Base-by-base conservation (phyloP, 2,329 filamentous ascomycete species). In the Aspergillus pseudoterreus region DNA sequence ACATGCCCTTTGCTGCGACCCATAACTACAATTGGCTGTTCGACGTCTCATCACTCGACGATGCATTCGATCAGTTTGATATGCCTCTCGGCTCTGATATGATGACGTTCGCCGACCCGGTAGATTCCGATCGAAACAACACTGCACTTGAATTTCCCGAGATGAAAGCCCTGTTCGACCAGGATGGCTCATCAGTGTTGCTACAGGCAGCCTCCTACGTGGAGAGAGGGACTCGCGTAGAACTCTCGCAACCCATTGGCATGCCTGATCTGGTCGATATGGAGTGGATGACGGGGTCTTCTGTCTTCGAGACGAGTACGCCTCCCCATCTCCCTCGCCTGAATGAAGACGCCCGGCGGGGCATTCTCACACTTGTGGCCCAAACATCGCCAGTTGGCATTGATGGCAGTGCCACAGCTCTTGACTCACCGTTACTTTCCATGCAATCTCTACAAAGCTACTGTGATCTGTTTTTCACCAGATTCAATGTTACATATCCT, bases 11-110 rank as follows among this genome's bases (percentile, higher is more conserved):
- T 63, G 84, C 82, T 2, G 84, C 82, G 1, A 81, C 81, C 53
- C 74, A 75, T 55, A 82, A 85, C 50, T 85, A 85, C 60, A 82
- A 81, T 51, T 85, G 82, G 82, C 62, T 85, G 2, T 85, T 85
- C 58, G 77, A 81, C 36, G 62, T 68, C 11, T 51, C 60, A 12
- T 67, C 60, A 42, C 64, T 79, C 50, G 71, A 75, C 48, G 64
- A 66, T 30, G 63, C 59, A 8, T 66, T 66, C 17, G 49, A 61
- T 33, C 61, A 66, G 32, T 54, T 63, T 27, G 63, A 64, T 33
- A 47, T 63, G 4, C 62, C 62, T 1, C 44, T 67, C 0, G 60
- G 56, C 1, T 58, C 61, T 17, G 61, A 66, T n/a, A 47, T 63
- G 27, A 53, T 53, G 2, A 53, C 58, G 10, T 61, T 65, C n/a